phyloP scores from a whole-genome alignment of 345 rosid genomes.

The Dipteronia sinensis region DNA sequence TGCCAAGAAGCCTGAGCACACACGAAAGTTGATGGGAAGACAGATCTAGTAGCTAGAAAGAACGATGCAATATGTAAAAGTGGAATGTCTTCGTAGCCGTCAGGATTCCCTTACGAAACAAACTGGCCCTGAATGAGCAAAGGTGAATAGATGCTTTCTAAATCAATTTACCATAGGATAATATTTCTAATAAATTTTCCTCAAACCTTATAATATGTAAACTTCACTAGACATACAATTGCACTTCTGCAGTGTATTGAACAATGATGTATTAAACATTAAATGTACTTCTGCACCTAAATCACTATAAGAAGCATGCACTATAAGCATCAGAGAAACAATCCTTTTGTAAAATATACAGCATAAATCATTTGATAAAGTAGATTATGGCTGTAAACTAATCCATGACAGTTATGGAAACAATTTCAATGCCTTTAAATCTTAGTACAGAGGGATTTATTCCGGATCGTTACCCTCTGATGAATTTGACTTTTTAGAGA shows the following conservation, averaged over 20 bases:
- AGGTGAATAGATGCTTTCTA: no score
- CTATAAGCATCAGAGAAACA: background rate
- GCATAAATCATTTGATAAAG: background rate
- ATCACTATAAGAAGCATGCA: background rate
- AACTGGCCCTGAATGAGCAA: no score
- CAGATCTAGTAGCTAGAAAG: background rate
- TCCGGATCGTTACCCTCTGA: constrained; percentile 38
- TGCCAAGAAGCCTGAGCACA: background rate
- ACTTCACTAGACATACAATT: background rate
- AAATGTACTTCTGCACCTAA: background rate
- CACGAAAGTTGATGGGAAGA: background rate
- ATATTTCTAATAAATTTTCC: no score
- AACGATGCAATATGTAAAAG: background rate
- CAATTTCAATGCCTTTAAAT: constrained; percentile 1
- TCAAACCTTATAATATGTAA: background rate
- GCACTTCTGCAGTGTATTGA: background rate
- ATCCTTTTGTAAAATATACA: background rate
- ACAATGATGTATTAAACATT: background rate
- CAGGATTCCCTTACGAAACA: background rate
- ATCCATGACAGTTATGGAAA: background rate
- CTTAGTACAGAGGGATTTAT: constrained; percentile 16
- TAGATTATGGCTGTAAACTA: background rate
- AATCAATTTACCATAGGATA: no score
- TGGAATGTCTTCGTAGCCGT: background rate
- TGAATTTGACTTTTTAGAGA: constrained; percentile 51